Evolutionary conservation across 257 asterid genomes (phyloP), one percentile per base, ranked within the genome.

Genomic region (Solanum sitiens): DNA sequence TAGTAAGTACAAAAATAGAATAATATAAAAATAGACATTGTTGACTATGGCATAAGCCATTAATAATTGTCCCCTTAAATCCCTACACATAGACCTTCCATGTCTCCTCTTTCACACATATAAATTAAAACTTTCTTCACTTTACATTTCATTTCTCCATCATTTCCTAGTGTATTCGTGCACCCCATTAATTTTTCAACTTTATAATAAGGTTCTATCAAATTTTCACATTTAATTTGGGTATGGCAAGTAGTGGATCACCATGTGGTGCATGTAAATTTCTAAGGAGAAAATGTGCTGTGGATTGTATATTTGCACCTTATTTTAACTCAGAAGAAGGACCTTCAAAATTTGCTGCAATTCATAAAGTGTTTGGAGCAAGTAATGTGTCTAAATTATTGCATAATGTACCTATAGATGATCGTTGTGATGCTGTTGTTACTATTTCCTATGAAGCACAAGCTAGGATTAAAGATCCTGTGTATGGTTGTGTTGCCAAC

Each of bases 221-320:
- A 65, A 14, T 53, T 61, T 74, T 74, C 53, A 74, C 32, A 37
- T 20, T 20, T 35, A 1, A 4, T 27, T 42, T 65, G 32, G 27
- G 33, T n/a, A 39, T n/a, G 50, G 91, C 93, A 92, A 74, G 83
- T 74, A 92, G 87, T 8, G 95, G 98, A 4, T 94, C 98, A 0
- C 99, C 99, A 21, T 96, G 99, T 91, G 99, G 99, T 35, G 99
- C 99, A 77, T 96, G 99, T 94, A 96, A 96, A 91, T 96, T 96
- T 73, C 95, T 96, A 33, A 91, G 99, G 79, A 91, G 99, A 37
- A 96, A 95, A 35, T 96, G 99, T 68, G 95, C 94, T 11, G 89
- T 93, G 8, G 96, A 95, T 9, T 96, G 99, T 86, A 87, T 96
- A 2, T 96, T 95, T 79, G 98, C 98, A 13, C 99, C 99, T 0